phyloP scores from a whole-genome alignment of 345 rosid species.

The Durio zibethinus region DNA sequence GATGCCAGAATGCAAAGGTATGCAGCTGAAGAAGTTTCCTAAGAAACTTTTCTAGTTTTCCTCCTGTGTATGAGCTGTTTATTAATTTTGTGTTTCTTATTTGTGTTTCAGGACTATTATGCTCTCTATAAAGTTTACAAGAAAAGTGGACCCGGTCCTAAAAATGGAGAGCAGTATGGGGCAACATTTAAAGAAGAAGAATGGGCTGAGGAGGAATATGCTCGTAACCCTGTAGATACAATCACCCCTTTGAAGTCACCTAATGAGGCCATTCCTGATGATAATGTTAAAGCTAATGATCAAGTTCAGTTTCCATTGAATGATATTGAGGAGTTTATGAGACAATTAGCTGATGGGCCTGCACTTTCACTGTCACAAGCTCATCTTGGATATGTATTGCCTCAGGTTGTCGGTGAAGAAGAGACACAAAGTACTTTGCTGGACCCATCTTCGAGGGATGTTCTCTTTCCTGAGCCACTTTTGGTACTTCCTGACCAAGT shows the following conservation, averaged over 20 bases:
- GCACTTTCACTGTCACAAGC: conserved; percentile 19
- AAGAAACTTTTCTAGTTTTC: background rate
- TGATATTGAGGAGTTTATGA: conserved; percentile 51
- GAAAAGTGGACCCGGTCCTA: conserved; percentile 96
- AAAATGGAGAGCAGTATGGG: conserved; percentile 94
- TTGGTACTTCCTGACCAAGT: conserved; percentile 10
- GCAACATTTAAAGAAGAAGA: conserved; percentile 91
- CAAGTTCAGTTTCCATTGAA: conserved; percentile 23
- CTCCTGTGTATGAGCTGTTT: background rate
- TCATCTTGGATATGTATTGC: conserved; percentile 7
- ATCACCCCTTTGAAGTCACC: conserved; percentile 29
- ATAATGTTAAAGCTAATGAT: conserved; percentile 17
- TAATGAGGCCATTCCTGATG: conserved; percentile 26
- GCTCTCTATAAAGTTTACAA: conserved; percentile 80
- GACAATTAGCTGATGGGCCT: conserved; percentile 35
- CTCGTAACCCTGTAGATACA: conserved; percentile 14
- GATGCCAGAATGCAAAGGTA: conserved; percentile 67
- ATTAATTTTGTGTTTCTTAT: background rate
- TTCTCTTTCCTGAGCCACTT: conserved; percentile 25
- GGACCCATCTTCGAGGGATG: conserved; percentile 30
- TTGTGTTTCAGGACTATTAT: conserved; percentile 49
- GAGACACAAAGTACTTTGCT: conserved; percentile 41
- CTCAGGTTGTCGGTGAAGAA: conserved; percentile 38
- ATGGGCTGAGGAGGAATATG: conserved; percentile 60
- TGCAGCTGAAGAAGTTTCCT: background rate